phyloP scores from a whole-genome alignment of 176 grass and related monocot genomes.

The sorghum (Sorghum bicolor) region DNA sequence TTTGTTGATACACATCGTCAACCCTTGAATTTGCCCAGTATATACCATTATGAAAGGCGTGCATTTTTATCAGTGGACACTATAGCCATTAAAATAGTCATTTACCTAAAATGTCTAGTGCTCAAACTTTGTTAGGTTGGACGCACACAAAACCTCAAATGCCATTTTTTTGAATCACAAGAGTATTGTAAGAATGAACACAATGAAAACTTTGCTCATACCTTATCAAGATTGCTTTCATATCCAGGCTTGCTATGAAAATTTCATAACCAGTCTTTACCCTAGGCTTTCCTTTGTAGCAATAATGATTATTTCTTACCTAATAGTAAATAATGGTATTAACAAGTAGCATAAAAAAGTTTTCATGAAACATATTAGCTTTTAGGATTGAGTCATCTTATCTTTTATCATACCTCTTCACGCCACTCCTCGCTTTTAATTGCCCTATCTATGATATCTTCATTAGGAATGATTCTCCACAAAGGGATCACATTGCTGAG shows the following conservation, averaged over 20 bases:
- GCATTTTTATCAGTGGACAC: background rate
- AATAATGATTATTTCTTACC: slow-evolving; percentile 60
- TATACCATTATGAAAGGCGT: background rate
- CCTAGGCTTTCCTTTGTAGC: slow-evolving; percentile 68
- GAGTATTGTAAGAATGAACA: background rate
- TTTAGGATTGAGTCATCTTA: background rate
- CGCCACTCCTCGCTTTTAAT: slow-evolving; percentile 48
- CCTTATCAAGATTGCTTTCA: slow-evolving; percentile 65
- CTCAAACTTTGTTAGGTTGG: background rate
- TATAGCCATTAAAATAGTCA: background rate
- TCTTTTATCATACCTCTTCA: slow-evolving; percentile 44
- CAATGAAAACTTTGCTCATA: background rate
- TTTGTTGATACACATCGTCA: background rate
- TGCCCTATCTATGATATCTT: slow-evolving; percentile 54
- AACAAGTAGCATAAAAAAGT: background rate
- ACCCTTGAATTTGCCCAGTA: background rate
- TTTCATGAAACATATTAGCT: background rate
- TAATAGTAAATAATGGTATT: slow-evolving; percentile 1
- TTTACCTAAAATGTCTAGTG: background rate
- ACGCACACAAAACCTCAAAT: background rate
- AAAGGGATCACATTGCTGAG: slow-evolving; percentile 52
- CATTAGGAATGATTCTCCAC: slow-evolving; percentile 60
- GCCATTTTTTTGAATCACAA: background rate
- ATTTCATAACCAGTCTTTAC: slow-evolving; percentile 57
- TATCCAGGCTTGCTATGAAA: slow-evolving; percentile 55